Conservation (phyloP, 352 stramenopile species). For the Blastocystis sp. region DNA sequence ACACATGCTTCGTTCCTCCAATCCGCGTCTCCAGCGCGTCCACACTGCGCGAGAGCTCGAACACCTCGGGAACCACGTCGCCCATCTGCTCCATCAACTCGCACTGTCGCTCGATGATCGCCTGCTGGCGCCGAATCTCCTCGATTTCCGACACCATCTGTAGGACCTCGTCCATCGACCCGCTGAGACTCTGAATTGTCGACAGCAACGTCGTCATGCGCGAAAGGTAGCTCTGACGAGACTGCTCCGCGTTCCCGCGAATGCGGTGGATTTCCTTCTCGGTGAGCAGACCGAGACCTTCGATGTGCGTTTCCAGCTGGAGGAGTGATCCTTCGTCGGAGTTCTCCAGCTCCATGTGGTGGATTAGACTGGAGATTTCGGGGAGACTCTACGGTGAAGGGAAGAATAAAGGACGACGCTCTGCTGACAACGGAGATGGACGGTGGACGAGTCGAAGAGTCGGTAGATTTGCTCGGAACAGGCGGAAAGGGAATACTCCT, state of each 20-base stretch:
- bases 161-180: not conserved
- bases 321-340: no score
- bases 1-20: not conserved
- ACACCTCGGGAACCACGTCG: not conserved
- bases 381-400: constrained; percentile 17
- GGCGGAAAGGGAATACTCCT: not conserved
- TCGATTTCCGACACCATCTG: not conserved
- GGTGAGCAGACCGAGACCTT: not conserved
- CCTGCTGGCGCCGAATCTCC: not conserved
- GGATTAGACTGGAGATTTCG: not conserved
- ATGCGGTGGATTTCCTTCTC: not conserved
- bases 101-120: not conserved
- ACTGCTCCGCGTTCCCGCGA: not conserved
- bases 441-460: constrained; percentile 32
- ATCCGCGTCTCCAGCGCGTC: not conserved
- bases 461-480: constrained; percentile 22
- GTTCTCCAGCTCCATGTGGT: not conserved
- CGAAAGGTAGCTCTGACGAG: not conserved
- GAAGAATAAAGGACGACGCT: not conserved
- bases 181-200: not conserved
- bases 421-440: not conserved
- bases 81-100: constrained; percentile 7
- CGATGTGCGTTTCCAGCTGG: not conserved
- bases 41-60: not conserved
- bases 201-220: not conserved